phyloP scores from a whole-genome alignment of 257 asterid genomes.

The Fraxinus anomala region DNA sequence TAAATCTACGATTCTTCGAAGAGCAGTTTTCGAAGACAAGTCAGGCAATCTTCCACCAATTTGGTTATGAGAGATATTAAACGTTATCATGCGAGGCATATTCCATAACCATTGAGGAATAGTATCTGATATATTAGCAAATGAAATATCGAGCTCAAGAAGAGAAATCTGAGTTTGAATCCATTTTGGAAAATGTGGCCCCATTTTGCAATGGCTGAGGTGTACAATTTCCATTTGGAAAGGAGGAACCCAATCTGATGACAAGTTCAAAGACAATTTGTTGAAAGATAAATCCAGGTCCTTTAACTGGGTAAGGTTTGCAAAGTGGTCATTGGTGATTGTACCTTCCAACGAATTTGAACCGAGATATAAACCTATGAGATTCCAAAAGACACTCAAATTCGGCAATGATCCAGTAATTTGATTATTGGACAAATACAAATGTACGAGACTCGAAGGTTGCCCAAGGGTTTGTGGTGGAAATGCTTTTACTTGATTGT shows the following conservation, averaged over 20 bases:
- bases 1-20: slow-evolving; percentile 8
- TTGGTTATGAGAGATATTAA: slow-evolving; percentile 44
- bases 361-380: slow-evolving; percentile 22
- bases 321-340: slow-evolving; percentile 30
- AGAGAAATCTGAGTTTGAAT: slow-evolving; percentile 31
- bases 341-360: slow-evolving; percentile 33
- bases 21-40: slow-evolving; percentile 10
- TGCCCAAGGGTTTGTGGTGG: slow-evolving; percentile 21
- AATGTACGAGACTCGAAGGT: slow-evolving; percentile 29
- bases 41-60: slow-evolving; percentile 35
- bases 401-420: slow-evolving; percentile 11
- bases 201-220: slow-evolving; percentile 33
- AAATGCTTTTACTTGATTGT: slow-evolving; percentile 15
- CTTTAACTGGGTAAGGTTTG: slow-evolving; percentile 25
- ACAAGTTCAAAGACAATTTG: slow-evolving; percentile 20
- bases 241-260: slow-evolving; percentile 31
- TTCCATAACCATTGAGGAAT: slow-evolving; percentile 42
- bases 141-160: slow-evolving; percentile 34
- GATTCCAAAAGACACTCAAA: slow-evolving; percentile 18
- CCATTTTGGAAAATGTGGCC: slow-evolving; percentile 45
- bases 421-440: slow-evolving; percentile 24
- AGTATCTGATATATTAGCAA: slow-evolving; percentile 29
- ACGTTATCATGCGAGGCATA: slow-evolving; percentile 21
- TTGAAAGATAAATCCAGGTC: slow-evolving; percentile 33
- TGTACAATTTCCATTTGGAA: slow-evolving; percentile 21